Conservation (phyloP, 805 yeast species). For the Candida parachauliodes region DNA sequence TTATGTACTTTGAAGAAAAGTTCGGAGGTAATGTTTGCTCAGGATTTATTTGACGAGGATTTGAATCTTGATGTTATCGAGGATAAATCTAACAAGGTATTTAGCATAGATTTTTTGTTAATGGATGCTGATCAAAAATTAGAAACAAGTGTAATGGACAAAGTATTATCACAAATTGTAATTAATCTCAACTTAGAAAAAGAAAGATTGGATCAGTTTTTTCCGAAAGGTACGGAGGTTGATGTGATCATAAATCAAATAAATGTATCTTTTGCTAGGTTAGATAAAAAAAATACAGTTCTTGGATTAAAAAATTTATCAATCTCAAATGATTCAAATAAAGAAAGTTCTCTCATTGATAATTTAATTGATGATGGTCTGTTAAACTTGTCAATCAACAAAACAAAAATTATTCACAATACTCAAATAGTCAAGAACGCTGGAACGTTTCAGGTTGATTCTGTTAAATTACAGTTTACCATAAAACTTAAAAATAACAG, state of each 20-base stretch:
- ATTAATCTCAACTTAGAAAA: conserved; percentile 12
- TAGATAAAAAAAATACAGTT: neutral
- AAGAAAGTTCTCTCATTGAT: neutral
- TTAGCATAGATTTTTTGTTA: conserved; percentile 17
- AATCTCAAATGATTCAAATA: conserved; percentile 5
- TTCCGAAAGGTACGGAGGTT: conserved; percentile 8
- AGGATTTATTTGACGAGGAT: neutral
- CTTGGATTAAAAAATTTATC: conserved; percentile 7
- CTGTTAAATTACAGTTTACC: conserved; percentile 13
- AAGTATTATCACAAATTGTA: conserved; percentile 17
- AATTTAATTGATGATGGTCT: conserved; percentile 2
- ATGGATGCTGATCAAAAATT: conserved; percentile 9
- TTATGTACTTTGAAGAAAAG: neutral
- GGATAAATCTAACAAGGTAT: conserved; percentile 10
- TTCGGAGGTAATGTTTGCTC: neutral
- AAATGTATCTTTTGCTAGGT: conserved; percentile 8
- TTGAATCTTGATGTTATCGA: conserved; percentile 6
- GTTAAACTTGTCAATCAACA: conserved; percentile 5
- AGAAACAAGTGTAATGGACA: conserved; percentile 17
- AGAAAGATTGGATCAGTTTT: conserved; percentile 7
- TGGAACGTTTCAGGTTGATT: conserved; percentile 20
- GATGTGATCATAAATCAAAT: conserved; percentile 11
- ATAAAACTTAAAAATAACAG: conserved; percentile 9
- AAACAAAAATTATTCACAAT: conserved; percentile 18
- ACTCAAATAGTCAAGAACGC: conserved; percentile 17